phyloP scores from a whole-genome alignment of 1,284 basidiomycete species.

The Ustilago shanxiensis region DNA sequence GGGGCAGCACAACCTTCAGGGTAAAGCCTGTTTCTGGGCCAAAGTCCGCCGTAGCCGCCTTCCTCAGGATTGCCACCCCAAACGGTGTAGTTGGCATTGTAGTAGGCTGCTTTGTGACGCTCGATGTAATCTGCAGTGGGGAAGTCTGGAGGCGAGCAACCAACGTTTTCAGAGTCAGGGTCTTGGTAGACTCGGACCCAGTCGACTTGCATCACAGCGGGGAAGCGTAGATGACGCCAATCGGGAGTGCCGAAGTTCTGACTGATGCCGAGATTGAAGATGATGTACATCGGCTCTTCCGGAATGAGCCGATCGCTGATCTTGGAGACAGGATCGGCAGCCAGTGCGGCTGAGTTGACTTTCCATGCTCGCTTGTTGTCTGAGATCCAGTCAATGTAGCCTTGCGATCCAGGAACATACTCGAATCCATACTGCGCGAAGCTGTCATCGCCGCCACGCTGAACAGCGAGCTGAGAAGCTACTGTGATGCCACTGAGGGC shows the following conservation, averaged over 20 bases:
- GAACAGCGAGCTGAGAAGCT: slow-evolving; percentile 58
- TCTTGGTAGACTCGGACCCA: slow-evolving; percentile 62
- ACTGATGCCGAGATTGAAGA: slow-evolving; percentile 63
- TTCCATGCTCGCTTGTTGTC: slow-evolving; percentile 65
- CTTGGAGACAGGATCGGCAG: slow-evolving; percentile 73
- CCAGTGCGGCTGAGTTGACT: slow-evolving; percentile 79
- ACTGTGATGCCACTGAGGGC: slow-evolving; percentile 69
- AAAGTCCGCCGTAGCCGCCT: slow-evolving; percentile 60
- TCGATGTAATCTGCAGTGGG: slow-evolving; percentile 75
- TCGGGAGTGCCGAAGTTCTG: slow-evolving; percentile 54
- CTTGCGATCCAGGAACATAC: slow-evolving; percentile 74
- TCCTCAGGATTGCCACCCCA: slow-evolving; percentile 58
- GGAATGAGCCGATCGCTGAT: slow-evolving; percentile 53
- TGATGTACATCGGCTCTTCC: slow-evolving; percentile 60
- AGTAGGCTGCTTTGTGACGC: slow-evolving; percentile 54
- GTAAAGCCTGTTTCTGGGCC: slow-evolving; percentile 60
- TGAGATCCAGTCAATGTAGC: slow-evolving; percentile 77
- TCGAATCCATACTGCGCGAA: slow-evolving; percentile 59
- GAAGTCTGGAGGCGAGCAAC: slow-evolving; percentile 70
- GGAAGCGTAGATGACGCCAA: slow-evolving; percentile 49
- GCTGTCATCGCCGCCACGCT: slow-evolving; percentile 46
- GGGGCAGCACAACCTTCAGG: slow-evolving; percentile 43
- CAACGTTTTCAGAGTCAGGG: slow-evolving; percentile 48
- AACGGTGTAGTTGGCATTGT: slow-evolving; percentile 56
- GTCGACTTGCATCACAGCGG: slow-evolving; percentile 54